A percentile compares a stretch with the other conserved stretches of the same genome.
Evolutionary conservation across 495 filamentous ascomycete genomes (phyloP).

Genomic region (Podospora bellae-mahoneyi): DNA sequence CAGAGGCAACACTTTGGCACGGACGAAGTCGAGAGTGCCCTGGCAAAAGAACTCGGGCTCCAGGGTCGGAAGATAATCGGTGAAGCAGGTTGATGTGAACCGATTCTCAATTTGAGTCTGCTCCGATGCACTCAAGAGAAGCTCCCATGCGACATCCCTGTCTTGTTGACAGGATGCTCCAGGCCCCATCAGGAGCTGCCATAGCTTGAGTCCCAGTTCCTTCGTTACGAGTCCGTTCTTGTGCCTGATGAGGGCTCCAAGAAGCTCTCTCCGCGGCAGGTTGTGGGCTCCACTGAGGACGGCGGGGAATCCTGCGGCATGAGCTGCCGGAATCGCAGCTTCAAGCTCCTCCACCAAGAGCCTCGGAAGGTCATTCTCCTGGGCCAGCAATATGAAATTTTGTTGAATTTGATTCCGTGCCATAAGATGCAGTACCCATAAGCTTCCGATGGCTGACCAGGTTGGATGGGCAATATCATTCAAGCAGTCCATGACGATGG

Average conservation of each 20-base stretch:
- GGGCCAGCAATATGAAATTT: slow-evolving; percentile 39
- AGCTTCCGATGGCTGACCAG: slow-evolving; percentile 57
- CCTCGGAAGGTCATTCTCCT: slow-evolving; percentile 43
- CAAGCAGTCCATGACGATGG: slow-evolving; percentile 44
- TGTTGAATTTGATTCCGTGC: slow-evolving; percentile 37
- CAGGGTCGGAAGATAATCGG: slow-evolving; percentile 61
- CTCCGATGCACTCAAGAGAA: slow-evolving; percentile 53
- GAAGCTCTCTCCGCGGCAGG: slow-evolving; percentile 55
- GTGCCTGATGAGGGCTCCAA: slow-evolving; percentile 55
- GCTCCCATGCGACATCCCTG: slow-evolving; percentile 62
- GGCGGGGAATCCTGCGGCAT: slow-evolving; percentile 34
- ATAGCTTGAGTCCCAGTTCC: slow-evolving; percentile 60
- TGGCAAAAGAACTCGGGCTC: slow-evolving; percentile 61
- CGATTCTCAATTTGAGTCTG: slow-evolving; percentile 49
- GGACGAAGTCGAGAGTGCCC: slow-evolving; percentile 66
- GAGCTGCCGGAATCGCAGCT: slow-evolving; percentile 34
- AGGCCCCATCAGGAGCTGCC: slow-evolving; percentile 64
- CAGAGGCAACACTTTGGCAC: slow-evolving; percentile 38
- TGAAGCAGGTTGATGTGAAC: slow-evolving; percentile 65
- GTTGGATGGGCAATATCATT: slow-evolving; percentile 45
- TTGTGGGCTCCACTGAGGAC: slow-evolving; percentile 41
- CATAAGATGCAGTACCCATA: slow-evolving; percentile 64
- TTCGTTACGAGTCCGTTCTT: slow-evolving; percentile 58
- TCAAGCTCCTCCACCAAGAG: slow-evolving; percentile 51
- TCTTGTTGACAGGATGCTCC: slow-evolving; percentile 53